phyloP scores from a whole-genome alignment of 331 rosid genomes.

The Rhamnella rubrinervis region DNA sequence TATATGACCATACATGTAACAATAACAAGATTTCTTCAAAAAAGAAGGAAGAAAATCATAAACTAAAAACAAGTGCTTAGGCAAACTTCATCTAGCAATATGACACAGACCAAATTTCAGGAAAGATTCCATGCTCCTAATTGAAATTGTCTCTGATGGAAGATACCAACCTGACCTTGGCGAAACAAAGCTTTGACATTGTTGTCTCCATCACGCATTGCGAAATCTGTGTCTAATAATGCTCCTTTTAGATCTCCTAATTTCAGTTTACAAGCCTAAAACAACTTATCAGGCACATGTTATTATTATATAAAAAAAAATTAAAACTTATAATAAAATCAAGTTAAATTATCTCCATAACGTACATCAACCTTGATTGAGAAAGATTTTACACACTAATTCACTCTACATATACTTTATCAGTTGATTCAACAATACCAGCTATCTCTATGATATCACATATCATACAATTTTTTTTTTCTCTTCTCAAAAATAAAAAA shows the following conservation, averaged over 20 bases:
- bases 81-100: not conserved
- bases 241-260: constrained; percentile 92
- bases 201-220: constrained; percentile 85
- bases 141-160: constrained; percentile 1
- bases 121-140: not conserved
- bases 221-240: constrained; percentile 82
- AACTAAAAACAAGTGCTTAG: not conserved
- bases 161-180: constrained; percentile 88
- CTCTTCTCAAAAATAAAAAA: not conserved
- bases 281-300: constrained; percentile 17
- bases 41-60: not conserved
- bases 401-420: too few relatives aligned
- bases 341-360: not conserved
- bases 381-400: too few relatives aligned
- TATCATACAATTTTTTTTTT: not conserved
- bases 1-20: not conserved
- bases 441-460: not conserved
- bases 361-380: not conserved
- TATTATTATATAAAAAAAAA: constrained; percentile 10
- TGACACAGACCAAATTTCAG: not conserved
- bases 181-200: constrained; percentile 95
- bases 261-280: constrained; percentile 90
- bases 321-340: not conserved
- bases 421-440: too few relatives aligned
- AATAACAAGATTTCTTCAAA: not conserved